These are phyloP conservation scores for Helminthosporium solani DNA, from an alignment of 2,329 filamentous ascomycete species.

Conservation along the genomic window DNA sequence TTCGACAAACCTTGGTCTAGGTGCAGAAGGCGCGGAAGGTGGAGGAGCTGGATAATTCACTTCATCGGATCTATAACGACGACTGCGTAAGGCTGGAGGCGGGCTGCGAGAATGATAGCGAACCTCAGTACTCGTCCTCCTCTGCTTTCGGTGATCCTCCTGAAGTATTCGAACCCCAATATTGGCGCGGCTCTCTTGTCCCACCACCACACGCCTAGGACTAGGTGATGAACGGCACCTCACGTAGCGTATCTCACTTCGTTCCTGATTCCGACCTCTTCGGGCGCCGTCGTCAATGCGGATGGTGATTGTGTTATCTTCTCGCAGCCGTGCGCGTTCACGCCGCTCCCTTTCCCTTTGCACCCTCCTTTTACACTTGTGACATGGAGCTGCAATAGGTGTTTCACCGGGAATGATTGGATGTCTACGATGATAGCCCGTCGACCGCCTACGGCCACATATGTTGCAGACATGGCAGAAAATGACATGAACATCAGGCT, in stretches of 20 bases:
- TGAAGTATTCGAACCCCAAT: conserved; percentile 29
- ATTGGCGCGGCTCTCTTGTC: conserved; percentile 20
- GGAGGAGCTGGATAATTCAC: conserved; percentile 28
- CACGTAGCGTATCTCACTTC: conserved; percentile 20
- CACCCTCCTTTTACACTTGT: conserved; percentile 33
- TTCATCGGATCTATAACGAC: conserved; percentile 17
- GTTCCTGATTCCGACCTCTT: conserved; percentile 25
- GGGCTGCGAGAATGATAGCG: conserved; percentile 25
- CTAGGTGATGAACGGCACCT: conserved; percentile 19
- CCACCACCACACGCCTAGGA: conserved; percentile 16
- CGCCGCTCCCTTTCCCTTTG: conserved; percentile 9
- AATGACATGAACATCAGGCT: conserved; percentile 23
- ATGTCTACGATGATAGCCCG: conserved; percentile 36
- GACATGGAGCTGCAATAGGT: conserved; percentile 25
- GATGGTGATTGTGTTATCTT: conserved; percentile 19
- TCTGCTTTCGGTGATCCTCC: conserved; percentile 8
- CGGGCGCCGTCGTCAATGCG: conserved; percentile 18
- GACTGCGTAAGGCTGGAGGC: conserved; percentile 8
- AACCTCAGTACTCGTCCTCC: conserved; percentile 11
- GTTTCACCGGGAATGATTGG: conserved; percentile 38
- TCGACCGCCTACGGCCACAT: conserved; percentile 37
- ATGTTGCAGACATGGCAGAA: conserved; percentile 39
- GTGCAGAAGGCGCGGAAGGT: conserved; percentile 24
- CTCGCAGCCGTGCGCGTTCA: conserved; percentile 21
- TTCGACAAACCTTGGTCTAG: conserved; percentile 25